A percentile compares a stretch with the other conserved stretches of the same genome.
These are phyloP conservation scores for Hirsutella rhossiliensis DNA, from an alignment of 2,329 filamentous ascomycete genomes.

Conservation along the genomic window DNA sequence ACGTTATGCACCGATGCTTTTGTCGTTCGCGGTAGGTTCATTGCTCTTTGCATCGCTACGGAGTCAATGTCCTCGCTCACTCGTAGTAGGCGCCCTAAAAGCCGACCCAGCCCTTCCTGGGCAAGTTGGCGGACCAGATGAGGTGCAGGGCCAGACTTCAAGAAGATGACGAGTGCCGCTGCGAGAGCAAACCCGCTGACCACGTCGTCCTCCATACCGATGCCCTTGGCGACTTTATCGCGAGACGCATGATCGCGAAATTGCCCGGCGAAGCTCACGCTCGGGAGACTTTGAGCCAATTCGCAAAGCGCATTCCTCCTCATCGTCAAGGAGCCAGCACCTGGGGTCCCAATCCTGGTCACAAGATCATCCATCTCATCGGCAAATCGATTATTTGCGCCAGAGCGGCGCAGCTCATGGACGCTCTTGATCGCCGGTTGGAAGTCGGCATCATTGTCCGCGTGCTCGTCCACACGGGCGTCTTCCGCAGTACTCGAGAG, in stretches of 20 bases:
- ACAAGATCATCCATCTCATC: constrained; percentile 55
- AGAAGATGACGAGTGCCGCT: constrained; percentile 50
- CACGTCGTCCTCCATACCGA: constrained; percentile 46
- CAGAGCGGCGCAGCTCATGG: constrained; percentile 53
- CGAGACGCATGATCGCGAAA: constrained; percentile 67
- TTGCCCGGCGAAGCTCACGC: constrained; percentile 52
- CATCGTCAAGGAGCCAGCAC: constrained; percentile 32
- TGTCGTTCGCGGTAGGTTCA: constrained; percentile 56
- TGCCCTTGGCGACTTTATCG: constrained; percentile 50
- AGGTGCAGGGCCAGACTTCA: constrained; percentile 47
- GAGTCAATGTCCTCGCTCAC: constrained; percentile 41
- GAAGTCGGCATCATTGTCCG: constrained; percentile 27
- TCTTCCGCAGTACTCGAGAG: constrained; percentile 11
- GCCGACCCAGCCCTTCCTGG: constrained; percentile 37
- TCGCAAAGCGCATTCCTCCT: constrained; percentile 48
- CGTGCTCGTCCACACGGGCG: constrained; percentile 13
- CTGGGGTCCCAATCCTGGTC: constrained; percentile 44
- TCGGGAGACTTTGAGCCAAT: constrained; percentile 43
- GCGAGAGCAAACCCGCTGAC: constrained; percentile 51
- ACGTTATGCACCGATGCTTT: constrained; percentile 44
- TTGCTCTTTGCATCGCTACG: constrained; percentile 51
- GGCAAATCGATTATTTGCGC: constrained; percentile 52
- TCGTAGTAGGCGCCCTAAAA: constrained; percentile 44
- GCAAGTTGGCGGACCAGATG: constrained; percentile 47
- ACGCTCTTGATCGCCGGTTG: constrained; percentile 47